Conservation (phyloP, 1,139 yeast species). For the Blastobotrys illinoisensis region DNA sequence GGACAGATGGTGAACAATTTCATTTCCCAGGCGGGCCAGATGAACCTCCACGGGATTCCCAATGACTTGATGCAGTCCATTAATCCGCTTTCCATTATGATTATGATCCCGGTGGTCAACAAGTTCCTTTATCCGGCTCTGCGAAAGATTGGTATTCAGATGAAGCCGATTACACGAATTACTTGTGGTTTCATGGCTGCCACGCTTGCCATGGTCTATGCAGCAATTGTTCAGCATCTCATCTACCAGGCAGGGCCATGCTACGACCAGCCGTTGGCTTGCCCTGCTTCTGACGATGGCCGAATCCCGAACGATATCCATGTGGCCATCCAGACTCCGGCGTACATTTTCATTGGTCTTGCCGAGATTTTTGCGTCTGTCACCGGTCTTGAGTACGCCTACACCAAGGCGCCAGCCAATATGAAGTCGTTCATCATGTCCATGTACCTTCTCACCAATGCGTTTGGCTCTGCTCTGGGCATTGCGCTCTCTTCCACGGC, state of each 20-base stretch:
- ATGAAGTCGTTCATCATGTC: constrained; percentile 67
- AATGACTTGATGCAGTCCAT: constrained; percentile 61
- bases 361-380: constrained; percentile 61
- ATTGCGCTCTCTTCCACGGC: constrained; percentile 63
- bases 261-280: constrained; percentile 51
- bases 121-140: constrained; percentile 48
- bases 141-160: constrained; percentile 40
- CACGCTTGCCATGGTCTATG: constrained; percentile 64
- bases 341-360: constrained; percentile 54
- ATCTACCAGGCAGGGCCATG: constrained; percentile 75
- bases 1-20: constrained; percentile 63
- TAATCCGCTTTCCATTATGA: constrained; percentile 54
- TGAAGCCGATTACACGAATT: constrained; percentile 61
- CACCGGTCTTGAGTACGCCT: constrained; percentile 64
- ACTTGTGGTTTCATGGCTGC: constrained; percentile 70
- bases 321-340: constrained; percentile 60
- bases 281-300: constrained; percentile 28
- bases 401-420: constrained; percentile 58
- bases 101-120: constrained; percentile 58
- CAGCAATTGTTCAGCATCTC: constrained; percentile 71
- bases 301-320: constrained; percentile 47
- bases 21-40: constrained; percentile 58
- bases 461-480: constrained; percentile 66
- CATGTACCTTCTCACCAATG: constrained; percentile 53
- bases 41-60: constrained; percentile 59